Evolutionary conservation across 306 rosid species (phyloP).

Genomic region (Hylodesmum podocarpum): DNA sequence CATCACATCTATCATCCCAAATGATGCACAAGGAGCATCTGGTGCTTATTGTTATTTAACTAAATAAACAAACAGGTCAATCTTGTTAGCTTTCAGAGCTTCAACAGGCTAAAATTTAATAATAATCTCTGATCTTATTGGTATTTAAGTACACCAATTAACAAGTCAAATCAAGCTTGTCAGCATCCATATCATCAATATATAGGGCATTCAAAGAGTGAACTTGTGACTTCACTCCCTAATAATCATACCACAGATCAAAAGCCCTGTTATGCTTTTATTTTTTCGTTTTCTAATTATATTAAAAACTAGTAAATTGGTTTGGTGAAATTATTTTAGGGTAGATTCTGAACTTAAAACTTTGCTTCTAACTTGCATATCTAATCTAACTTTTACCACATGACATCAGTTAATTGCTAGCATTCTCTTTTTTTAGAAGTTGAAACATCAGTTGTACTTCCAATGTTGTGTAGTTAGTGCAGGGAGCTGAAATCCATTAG

Average conservation of each 20-base stretch:
- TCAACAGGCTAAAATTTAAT: neutral
- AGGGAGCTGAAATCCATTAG: conserved; percentile 59
- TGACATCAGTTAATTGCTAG: neutral
- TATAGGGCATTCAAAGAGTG: conserved; percentile 27
- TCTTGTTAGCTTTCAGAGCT: neutral
- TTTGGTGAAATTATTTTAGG: neutral
- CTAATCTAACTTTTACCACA: neutral
- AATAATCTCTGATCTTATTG: conserved; percentile 2
- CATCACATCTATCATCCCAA: neutral
- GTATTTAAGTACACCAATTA: neutral
- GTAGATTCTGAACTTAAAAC: neutral
- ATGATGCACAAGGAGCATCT: neutral
- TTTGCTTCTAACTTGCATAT: neutral
- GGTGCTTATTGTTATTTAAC: neutral
- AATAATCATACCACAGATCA: conserved; percentile 65
- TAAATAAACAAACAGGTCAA: neutral
- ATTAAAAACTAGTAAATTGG: neutral
- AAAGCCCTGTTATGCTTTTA: conserved; percentile 7
- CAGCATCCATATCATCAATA: neutral
- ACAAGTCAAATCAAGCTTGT: neutral
- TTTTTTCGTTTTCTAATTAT: neutral
- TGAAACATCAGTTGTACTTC: neutral
- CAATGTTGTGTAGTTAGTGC: conserved; percentile 27
- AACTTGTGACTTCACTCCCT: conserved; percentile 54
- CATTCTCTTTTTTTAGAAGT: neutral